Percentiles rank a stretch among this genome's conserved stretches.
phyloP scores from a whole-genome alignment of 495 filamentous ascomycete species.

The Tuber calosporum region DNA sequence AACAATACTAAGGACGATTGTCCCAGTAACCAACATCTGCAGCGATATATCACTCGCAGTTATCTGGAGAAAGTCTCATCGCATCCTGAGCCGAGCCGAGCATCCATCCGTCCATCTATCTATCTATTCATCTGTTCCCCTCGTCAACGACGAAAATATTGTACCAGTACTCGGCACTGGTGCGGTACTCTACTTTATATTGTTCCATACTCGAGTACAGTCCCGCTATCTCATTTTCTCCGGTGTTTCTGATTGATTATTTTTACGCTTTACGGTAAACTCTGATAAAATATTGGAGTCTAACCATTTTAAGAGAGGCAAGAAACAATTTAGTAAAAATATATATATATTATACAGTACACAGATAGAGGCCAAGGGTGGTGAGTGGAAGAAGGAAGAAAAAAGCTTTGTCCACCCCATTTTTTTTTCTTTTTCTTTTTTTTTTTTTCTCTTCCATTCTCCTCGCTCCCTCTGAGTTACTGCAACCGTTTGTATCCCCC shows the following conservation, averaged over 20 bases:
- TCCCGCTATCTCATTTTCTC: neutral
- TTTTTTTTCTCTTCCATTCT: slow-evolving; percentile 8
- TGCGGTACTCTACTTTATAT: neutral
- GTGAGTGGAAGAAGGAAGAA: neutral
- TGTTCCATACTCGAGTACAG: neutral
- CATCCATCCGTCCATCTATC: neutral
- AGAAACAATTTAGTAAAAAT: neutral
- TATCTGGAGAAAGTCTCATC: neutral
- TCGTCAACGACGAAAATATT: neutral
- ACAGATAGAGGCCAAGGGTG: neutral
- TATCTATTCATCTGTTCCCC: neutral
- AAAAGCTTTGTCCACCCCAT: slow-evolving; percentile 1
- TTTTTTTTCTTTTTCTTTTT: too few species aligned
- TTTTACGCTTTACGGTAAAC: neutral
- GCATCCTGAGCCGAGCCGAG: neutral
- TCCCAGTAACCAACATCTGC: neutral
- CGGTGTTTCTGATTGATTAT: neutral
- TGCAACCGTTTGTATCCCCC: slow-evolving; percentile 25
- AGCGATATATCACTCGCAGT: neutral
- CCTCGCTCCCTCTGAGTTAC: slow-evolving; percentile 30
- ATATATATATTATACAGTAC: neutral
- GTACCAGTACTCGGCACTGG: neutral
- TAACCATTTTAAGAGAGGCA: neutral
- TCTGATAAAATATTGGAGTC: neutral
- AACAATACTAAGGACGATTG: neutral